phyloP scores from a whole-genome alignment of 129 eudicot genomes.

The Logfia minima region DNA sequence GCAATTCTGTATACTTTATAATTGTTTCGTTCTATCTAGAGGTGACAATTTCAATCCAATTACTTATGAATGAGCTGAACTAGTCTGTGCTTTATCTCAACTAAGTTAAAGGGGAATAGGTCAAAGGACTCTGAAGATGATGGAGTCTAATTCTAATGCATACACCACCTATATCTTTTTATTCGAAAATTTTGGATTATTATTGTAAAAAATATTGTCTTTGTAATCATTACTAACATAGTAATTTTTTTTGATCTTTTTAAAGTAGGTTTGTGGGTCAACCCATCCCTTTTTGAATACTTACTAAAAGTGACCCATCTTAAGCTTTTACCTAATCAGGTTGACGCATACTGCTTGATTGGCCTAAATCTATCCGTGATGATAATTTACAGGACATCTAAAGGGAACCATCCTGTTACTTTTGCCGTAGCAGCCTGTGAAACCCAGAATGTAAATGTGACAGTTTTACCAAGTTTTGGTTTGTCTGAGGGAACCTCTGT shows the following conservation, averaged over 20 bases:
- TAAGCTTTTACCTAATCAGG: neutral
- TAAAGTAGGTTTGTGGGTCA: neutral
- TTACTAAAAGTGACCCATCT: neutral
- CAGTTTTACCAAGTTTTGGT: conserved; percentile 89
- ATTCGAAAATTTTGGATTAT: neutral
- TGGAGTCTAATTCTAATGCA: neutral
- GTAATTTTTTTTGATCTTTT: too few relatives aligned
- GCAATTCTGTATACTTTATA: neutral
- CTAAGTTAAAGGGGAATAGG: neutral
- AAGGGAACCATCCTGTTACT: conserved; percentile 87
- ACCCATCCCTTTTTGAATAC: neutral
- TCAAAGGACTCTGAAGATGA: neutral
- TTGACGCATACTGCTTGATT: neutral
- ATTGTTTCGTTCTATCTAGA: neutral
- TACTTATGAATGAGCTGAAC: too few relatives aligned
- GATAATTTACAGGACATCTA: conserved; percentile 70
- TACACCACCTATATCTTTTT: neutral
- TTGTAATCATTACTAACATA: neutral
- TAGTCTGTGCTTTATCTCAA: neutral
- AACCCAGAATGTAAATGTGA: conserved; percentile 92
- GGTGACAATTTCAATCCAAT: neutral
- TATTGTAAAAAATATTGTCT: neutral
- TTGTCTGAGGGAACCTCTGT: conserved; percentile 71
- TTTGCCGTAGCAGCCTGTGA: conserved; percentile 93
- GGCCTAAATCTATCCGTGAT: neutral